These are phyloP conservation scores for Didymellaceae sp. DNA, from an alignment of 2,329 filamentous ascomycete genomes.

Conservation along the genomic window DNA sequence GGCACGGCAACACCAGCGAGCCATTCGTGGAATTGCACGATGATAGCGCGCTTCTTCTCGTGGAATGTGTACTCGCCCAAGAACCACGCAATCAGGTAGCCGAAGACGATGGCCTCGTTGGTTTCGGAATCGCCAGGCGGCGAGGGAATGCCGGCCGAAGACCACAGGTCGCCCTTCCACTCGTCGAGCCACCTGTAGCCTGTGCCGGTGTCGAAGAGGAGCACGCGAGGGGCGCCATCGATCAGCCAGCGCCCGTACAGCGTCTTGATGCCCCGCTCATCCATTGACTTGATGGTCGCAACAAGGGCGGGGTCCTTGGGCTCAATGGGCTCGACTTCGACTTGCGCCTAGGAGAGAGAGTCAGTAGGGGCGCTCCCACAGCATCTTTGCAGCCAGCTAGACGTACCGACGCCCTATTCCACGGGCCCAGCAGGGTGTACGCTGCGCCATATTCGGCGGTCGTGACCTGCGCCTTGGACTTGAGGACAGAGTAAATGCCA, in stretches of 20 bases:
- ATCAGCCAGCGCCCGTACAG: slow-evolving; percentile 97
- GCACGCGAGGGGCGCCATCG: slow-evolving; percentile 89
- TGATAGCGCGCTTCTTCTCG: slow-evolving; percentile 88
- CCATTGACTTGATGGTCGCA: slow-evolving; percentile 89
- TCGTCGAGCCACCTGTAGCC: slow-evolving; percentile 91
- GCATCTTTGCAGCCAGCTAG: slow-evolving; percentile 8
- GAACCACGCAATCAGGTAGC: slow-evolving; percentile 97
- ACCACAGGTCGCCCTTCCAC: slow-evolving; percentile 98
- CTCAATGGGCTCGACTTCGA: slow-evolving; percentile 93
- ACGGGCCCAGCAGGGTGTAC: slow-evolving; percentile 92
- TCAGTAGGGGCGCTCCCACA: slow-evolving; percentile 20
- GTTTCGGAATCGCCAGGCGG: slow-evolving; percentile 92
- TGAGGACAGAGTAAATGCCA: slow-evolving; percentile 98
- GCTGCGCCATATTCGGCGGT: slow-evolving; percentile 98
- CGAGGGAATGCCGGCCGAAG: slow-evolving; percentile 88
- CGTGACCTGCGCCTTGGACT: slow-evolving; percentile 97
- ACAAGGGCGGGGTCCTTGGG: slow-evolving; percentile 80
- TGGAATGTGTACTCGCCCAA: slow-evolving; percentile 96
- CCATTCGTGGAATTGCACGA: slow-evolving; percentile 99
- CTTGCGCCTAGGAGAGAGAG: slow-evolving; percentile 71
- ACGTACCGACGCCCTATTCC: slow-evolving; percentile 86
- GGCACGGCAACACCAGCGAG: slow-evolving; percentile 92
- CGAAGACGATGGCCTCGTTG: slow-evolving; percentile 96
- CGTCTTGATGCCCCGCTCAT: slow-evolving; percentile 85
- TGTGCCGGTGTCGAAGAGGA: slow-evolving; percentile 93